Percentiles rank a stretch among this genome's conserved stretches.
These are phyloP conservation scores for grape (Vitis vinifera) DNA, from an alignment of 164 flowering plant species.

Conservation along the genomic window ASM3070453v1 NC_081811.1:24421001-24421500, in stretches of 20 bases:
- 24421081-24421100: background rate
- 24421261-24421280: background rate
- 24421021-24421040: constrained; percentile 70
- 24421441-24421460: background rate
- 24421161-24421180: no score
- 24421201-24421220: no score
- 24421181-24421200: no score
- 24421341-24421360: background rate
- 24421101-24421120: no score
- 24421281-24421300: background rate
- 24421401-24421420: no score
- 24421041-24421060: background rate
- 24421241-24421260: no score
- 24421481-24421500: background rate
- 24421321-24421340: background rate
- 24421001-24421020: constrained; percentile 75
- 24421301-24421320: background rate
- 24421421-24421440: no score
- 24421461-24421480: background rate
- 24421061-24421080: background rate
- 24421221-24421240: no score
- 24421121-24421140: no score
- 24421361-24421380: background rate
- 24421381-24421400: background rate
- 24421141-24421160: no score